Conservation (phyloP, 2,329 filamentous ascomycete species). For the Neocucurbitaria cava region DNA sequence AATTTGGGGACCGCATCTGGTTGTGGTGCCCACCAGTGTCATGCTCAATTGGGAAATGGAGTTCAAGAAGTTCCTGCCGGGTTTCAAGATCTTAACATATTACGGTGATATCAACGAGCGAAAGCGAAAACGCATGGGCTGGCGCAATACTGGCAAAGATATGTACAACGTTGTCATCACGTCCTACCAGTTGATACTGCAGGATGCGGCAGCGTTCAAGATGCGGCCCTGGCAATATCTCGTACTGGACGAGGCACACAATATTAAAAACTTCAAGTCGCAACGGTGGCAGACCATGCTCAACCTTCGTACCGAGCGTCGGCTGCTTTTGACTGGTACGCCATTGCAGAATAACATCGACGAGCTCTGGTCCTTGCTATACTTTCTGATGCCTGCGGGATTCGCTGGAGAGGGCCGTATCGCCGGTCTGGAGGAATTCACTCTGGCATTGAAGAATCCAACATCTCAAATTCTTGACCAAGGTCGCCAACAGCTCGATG, state of each 20-base stretch:
- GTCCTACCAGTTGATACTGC: slow-evolving; percentile 93
- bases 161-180: slow-evolving; percentile 98
- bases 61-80: slow-evolving; percentile 98
- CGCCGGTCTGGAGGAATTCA: slow-evolving; percentile 93
- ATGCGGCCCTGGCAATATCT: slow-evolving; percentile 95
- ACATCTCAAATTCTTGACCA: slow-evolving; percentile 97
- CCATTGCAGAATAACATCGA: slow-evolving; percentile 96
- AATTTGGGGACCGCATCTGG: slow-evolving; percentile 94
- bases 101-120: slow-evolving; percentile 94
- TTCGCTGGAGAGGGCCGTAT: slow-evolving; percentile 86
- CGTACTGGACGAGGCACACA: slow-evolving; percentile 97
- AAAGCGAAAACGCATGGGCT: slow-evolving; percentile 87
- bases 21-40: slow-evolving; percentile 96
- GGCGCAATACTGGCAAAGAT: slow-evolving; percentile 79
- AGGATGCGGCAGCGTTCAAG: slow-evolving; percentile 93
- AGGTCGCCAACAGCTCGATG: slow-evolving; percentile 90
- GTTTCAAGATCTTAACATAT: slow-evolving; percentile 97
- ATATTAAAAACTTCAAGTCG: slow-evolving; percentile 99
- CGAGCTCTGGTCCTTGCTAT: slow-evolving; percentile 94
- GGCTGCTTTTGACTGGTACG: slow-evolving; percentile 89
- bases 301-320: slow-evolving; percentile 87
- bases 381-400: slow-evolving; percentile 93
- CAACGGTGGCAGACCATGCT: slow-evolving; percentile 96
- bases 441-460: slow-evolving; percentile 93
- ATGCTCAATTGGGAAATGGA: slow-evolving; percentile 99